Conservation (phyloP, 2,329 filamentous ascomycete genomes). For the Talaromyces sp. region DNA sequence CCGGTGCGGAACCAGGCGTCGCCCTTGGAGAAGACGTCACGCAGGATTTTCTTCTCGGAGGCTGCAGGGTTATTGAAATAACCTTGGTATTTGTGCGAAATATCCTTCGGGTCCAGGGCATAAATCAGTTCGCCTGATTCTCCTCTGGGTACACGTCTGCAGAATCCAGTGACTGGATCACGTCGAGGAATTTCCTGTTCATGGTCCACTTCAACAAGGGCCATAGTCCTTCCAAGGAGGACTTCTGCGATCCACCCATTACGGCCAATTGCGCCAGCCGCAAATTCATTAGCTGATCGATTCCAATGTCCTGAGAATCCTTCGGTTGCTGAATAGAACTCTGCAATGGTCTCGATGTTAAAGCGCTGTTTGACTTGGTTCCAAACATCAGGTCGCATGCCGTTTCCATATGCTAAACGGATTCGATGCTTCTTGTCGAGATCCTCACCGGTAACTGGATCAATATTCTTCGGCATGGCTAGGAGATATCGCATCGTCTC, state of each 20-base stretch:
- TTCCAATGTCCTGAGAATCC: slow-evolving; percentile 68
- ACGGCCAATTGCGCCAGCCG: slow-evolving; percentile 72
- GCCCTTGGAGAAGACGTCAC: slow-evolving; percentile 66
- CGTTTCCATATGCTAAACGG: slow-evolving; percentile 76
- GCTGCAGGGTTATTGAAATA: slow-evolving; percentile 72
- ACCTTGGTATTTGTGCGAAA: slow-evolving; percentile 66
- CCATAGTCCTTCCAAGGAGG: slow-evolving; percentile 48
- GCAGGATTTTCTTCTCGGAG: slow-evolving; percentile 67
- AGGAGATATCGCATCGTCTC: slow-evolving; percentile 82
- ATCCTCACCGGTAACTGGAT: slow-evolving; percentile 59
- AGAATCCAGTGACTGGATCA: slow-evolving; percentile 64
- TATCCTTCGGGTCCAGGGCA: slow-evolving; percentile 60
- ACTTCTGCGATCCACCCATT: slow-evolving; percentile 58
- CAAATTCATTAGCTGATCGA: slow-evolving; percentile 64
- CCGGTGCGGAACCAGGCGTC: slow-evolving; percentile 81
- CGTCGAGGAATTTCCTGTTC: slow-evolving; percentile 64
- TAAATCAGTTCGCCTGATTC: slow-evolving; percentile 72
- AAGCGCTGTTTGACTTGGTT: slow-evolving; percentile 76
- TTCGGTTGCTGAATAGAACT: slow-evolving; percentile 79
- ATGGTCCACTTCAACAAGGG: slow-evolving; percentile 66
- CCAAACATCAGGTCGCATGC: slow-evolving; percentile 81
- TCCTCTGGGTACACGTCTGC: slow-evolving; percentile 53
- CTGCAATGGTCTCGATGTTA: slow-evolving; percentile 64
- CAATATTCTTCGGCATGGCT: slow-evolving; percentile 56
- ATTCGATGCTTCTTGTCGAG: slow-evolving; percentile 69